Percentiles rank a stretch among this genome's conserved stretches.
These are phyloP conservation scores for Camelina sativa DNA, from an alignment of 345 rosid species.

Conservation along the genomic window DNA sequence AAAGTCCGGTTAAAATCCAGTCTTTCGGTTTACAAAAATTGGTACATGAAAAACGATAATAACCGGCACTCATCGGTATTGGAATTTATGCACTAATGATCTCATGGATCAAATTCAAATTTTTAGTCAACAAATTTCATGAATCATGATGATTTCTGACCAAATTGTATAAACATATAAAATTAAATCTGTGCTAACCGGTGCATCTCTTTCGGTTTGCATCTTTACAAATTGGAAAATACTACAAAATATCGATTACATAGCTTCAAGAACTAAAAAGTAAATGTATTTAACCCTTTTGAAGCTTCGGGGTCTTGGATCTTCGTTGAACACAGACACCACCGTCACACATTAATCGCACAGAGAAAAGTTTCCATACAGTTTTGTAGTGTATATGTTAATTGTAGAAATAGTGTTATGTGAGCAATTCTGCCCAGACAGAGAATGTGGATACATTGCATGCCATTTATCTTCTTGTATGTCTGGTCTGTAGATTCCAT, in stretches of 20 bases:
- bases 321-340: slow-evolving; percentile 42
- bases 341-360: slow-evolving; percentile 24
- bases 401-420: no score
- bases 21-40: no score
- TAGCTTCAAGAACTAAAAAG: slow-evolving; percentile 9
- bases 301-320: slow-evolving; percentile 18
- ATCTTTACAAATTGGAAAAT: background rate
- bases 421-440: no score
- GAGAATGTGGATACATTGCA: background rate
- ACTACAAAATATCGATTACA: slow-evolving; percentile 1
- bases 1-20: background rate
- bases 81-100: no score
- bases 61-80: background rate
- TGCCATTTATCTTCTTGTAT: slow-evolving; percentile 12
- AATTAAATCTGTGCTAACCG: background rate
- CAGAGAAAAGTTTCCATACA: background rate
- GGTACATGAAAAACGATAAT: background rate
- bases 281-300: slow-evolving; percentile 29
- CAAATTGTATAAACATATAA: no score
- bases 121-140: background rate
- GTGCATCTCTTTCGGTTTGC: background rate
- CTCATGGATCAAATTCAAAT: no score
- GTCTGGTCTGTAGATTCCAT: slow-evolving; percentile 1
- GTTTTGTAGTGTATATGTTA: slow-evolving; percentile 28
- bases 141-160: background rate